These are phyloP conservation scores for Ophiostoma sp. DNA, from an alignment of 2,329 filamentous ascomycete genomes.

Conservation along the genomic window DNA sequence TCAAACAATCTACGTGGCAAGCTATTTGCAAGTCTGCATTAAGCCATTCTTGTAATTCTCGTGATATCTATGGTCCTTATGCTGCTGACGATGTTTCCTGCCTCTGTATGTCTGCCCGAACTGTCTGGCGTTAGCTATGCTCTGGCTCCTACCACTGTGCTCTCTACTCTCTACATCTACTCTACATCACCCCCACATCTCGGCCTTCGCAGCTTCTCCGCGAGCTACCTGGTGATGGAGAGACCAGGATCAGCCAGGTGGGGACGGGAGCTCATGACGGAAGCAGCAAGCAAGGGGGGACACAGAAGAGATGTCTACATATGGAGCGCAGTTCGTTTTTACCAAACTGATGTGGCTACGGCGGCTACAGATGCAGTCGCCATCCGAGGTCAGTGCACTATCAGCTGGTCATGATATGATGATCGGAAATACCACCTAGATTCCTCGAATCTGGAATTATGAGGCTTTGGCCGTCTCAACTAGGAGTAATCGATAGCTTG, in stretches of 20 bases:
- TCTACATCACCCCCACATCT: neutral
- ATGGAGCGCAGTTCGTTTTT: too few relatives aligned
- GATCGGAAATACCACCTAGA: too few relatives aligned
- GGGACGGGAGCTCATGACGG: constrained; percentile 6
- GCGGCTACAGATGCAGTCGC: neutral
- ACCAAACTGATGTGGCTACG: neutral
- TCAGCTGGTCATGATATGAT: too few relatives aligned
- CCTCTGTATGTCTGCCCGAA: constrained; percentile 8
- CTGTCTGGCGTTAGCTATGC: neutral
- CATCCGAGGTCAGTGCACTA: constrained; percentile 6
- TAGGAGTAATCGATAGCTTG: too few relatives aligned
- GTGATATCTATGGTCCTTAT: too few relatives aligned
- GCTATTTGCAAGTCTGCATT: neutral
- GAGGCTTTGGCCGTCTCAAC: too few relatives aligned
- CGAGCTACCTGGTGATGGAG: neutral
- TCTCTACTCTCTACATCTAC: neutral
- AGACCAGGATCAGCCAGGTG: neutral
- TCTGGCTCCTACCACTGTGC: neutral
- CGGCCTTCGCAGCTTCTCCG: constrained; percentile 1
- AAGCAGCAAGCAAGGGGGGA: neutral
- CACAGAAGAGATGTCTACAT: too few relatives aligned
- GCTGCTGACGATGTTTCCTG: neutral
- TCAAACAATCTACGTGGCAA: neutral
- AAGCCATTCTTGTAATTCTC: too few relatives aligned
- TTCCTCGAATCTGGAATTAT: too few relatives aligned